Base-by-base conservation (phyloP, 2,329 filamentous ascomycete genomes). In the Rhynchosporium secalis region DNA sequence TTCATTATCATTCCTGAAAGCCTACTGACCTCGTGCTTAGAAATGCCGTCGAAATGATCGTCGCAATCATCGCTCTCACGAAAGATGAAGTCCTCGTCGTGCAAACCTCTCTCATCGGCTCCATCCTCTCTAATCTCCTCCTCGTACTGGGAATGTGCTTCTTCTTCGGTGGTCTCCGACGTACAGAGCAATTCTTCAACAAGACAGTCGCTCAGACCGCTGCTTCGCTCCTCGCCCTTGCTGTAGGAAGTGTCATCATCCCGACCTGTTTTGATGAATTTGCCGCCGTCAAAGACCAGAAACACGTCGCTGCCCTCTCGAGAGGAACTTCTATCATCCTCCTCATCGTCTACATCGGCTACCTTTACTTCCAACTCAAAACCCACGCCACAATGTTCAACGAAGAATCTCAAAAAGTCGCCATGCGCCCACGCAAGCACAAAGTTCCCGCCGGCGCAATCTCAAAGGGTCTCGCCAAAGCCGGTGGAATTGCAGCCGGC, bases 111-210 rank as follows among this genome's bases (percentile, higher is more conserved):
- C 81, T 98, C 33, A 91, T 97, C 65, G 93, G 93, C 61, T 93
- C 89, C 75, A 96, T 97, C 75, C 80, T 97, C 28, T 96, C 92
- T 47, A 97, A 97, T 74, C 76, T 98, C 62, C 83, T 96, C 3
- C 84, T 96, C 13, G 91, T 96, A 57, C 80, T 96, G 80, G 93
- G 92, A 61, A 96, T 93, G 86, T 95, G 88, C 74, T 97, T 96
- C 81, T 95, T 96, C 79, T 88, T 91, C 64, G 92, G 73, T 31
- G 73, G 73, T 3, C 75, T 96, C 69, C 87, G 89, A 63, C 86
- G 93, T 33, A 73, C 84, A 33, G 90, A 96, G 74, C 94, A 97
- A 75, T 88, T 86, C 75, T 98, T 97, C 83, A 96, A 97, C 79
- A 86, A 90, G 40, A 94, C 91, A 0, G 92, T 97, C 6, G 93